Evolutionary conservation across 2,329 filamentous ascomycete genomes (phyloP).

Genomic region (Coniosporium tulheliwenetii): DNA sequence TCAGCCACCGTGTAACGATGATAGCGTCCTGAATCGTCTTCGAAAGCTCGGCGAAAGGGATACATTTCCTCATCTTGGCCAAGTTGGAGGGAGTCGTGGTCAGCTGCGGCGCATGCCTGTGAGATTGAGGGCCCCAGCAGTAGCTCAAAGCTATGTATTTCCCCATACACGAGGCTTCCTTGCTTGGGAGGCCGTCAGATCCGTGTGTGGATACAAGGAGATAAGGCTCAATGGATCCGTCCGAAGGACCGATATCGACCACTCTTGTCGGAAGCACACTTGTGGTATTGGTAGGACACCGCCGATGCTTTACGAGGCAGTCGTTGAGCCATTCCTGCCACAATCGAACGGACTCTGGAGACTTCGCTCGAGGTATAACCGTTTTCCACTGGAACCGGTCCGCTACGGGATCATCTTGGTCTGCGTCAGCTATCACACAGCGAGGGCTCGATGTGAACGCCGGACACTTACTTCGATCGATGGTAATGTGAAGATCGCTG

Average conservation of each 20-base stretch:
- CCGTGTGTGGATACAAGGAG: neutral
- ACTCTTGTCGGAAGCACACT: neutral
- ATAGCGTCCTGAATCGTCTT: neutral
- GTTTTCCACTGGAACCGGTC: no score
- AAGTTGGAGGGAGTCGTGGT: neutral
- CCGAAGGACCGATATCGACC: neutral
- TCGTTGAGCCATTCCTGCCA: neutral
- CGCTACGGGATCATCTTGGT: no score
- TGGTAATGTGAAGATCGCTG: no score
- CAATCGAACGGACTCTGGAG: no score
- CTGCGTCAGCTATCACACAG: no score
- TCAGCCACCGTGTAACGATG: neutral
- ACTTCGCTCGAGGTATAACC: no score
- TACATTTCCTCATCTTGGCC: neutral
- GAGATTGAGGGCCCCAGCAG: neutral
- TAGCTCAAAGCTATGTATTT: neutral
- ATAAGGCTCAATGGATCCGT: neutral
- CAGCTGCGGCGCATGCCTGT: neutral
- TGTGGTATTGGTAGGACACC: neutral
- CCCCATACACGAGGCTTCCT: neutral
- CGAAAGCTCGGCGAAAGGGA: neutral
- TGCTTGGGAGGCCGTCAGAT: neutral
- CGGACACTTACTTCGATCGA: no score
- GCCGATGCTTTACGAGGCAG: neutral
- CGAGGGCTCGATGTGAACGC: no score